Conservation (phyloP, 768 basidiomycete species). For the Lactifluus pinguis region DNA sequence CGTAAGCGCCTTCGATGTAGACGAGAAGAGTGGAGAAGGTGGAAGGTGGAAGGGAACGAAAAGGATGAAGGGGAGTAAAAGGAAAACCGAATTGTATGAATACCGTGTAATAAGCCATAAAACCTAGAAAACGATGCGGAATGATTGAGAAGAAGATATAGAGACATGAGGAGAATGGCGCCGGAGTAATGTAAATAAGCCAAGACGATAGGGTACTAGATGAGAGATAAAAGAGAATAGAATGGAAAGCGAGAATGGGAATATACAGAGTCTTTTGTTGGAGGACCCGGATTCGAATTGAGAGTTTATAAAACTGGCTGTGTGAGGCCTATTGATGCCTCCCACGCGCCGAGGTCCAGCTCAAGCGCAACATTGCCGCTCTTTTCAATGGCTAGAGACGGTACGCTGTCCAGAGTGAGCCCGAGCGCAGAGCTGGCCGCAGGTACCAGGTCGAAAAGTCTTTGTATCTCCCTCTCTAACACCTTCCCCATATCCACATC, state of each 20-base stretch:
- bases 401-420: slow-evolving; percentile 3
- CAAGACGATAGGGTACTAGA: slow-evolving; percentile 4
- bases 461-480: slow-evolving; percentile 52
- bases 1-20: not conserved
- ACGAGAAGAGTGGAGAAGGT: not conserved
- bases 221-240: not conserved
- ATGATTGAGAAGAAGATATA: slow-evolving; percentile 7
- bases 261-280: not conserved
- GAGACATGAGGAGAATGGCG: slow-evolving; percentile 14
- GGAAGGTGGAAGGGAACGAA: not conserved
- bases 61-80: not conserved
- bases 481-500: slow-evolving; percentile 20
- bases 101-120: slow-evolving; percentile 1
- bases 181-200: slow-evolving; percentile 8
- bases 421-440: slow-evolving; percentile 25
- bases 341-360: slow-evolving; percentile 24
- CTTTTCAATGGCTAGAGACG: slow-evolving; percentile 3
- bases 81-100: not conserved
- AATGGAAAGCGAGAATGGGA: not conserved
- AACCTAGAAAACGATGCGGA: not conserved
- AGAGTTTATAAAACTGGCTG: slow-evolving; percentile 22
- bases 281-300: not conserved
- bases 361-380: slow-evolving; percentile 26
- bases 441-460: slow-evolving; percentile 46
- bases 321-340: slow-evolving; percentile 12